A percentile compares a stretch with the other conserved stretches of the same genome.
Evolutionary conservation across 2,329 filamentous ascomycete genomes (phyloP).

Genomic region (Cercospora sp.): DNA sequence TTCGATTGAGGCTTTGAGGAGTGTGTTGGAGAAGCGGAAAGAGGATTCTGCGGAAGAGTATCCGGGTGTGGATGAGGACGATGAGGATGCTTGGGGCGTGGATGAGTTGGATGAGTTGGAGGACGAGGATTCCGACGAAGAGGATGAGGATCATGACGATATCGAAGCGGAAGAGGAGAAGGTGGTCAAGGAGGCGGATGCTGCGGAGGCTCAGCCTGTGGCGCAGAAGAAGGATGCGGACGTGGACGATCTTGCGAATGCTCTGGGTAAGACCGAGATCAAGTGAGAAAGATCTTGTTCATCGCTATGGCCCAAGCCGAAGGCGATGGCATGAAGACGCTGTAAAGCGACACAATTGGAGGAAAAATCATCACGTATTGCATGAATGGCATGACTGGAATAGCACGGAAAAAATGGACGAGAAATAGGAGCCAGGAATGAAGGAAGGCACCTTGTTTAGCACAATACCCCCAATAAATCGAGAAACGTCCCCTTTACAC

Average conservation of each 20-base stretch:
- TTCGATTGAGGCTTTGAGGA: slow-evolving; percentile 66
- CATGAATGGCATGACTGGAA: background rate
- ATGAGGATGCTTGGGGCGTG: slow-evolving; percentile 80
- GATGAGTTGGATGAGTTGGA: slow-evolving; percentile 86
- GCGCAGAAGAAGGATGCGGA: slow-evolving; percentile 70
- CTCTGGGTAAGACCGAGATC: slow-evolving; percentile 67
- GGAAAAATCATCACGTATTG: background rate
- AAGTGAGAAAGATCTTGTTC: slow-evolving; percentile 25
- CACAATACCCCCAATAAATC: slow-evolving; percentile 16
- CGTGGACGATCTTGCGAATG: slow-evolving; percentile 77
- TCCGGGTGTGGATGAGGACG: slow-evolving; percentile 60
- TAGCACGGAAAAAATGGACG: slow-evolving; percentile 4
- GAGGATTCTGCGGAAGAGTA: slow-evolving; percentile 58
- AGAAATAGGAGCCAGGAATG: background rate
- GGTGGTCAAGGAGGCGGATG: slow-evolving; percentile 66
- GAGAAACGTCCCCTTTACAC: slow-evolving; percentile 33
- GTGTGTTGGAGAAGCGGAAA: slow-evolving; percentile 51
- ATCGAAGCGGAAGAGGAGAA: slow-evolving; percentile 69
- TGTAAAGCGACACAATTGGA: background rate
- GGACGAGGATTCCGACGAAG: slow-evolving; percentile 65
- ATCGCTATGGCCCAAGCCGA: background rate
- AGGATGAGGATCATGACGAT: slow-evolving; percentile 56
- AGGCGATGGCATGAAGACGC: background rate
- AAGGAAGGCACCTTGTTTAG: background rate
- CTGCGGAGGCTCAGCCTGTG: slow-evolving; percentile 73